Conservation (phyloP, 345 rosid species). For the Boechera retrofracta region DNA sequence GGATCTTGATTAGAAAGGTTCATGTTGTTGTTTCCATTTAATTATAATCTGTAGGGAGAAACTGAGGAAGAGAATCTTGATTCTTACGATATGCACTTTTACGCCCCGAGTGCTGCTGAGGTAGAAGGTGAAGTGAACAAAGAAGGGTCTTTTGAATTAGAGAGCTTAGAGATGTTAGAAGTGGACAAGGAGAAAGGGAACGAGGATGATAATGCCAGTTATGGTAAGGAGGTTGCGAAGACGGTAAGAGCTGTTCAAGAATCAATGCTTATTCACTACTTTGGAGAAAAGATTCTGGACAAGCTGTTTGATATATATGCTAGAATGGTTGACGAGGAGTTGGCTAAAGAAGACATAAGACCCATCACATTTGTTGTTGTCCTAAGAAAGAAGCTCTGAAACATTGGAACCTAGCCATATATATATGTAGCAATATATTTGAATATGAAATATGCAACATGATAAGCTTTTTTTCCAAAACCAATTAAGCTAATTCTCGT, state of each 20-base stretch:
- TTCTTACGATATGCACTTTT: slow-evolving; percentile 75
- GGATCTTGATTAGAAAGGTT: slow-evolving; percentile 19
- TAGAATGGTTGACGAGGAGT: slow-evolving; percentile 63
- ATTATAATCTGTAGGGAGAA: slow-evolving; percentile 54
- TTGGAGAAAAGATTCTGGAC: slow-evolving; percentile 72
- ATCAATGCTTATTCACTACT: slow-evolving; percentile 68
- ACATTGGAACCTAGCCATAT: not conserved
- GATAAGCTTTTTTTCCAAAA: too few relatives aligned
- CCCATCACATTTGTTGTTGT: slow-evolving; percentile 66
- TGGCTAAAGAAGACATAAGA: slow-evolving; percentile 62
- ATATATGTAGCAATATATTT: slow-evolving; percentile 1
- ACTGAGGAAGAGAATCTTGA: slow-evolving; percentile 71
- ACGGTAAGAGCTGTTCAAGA: slow-evolving; percentile 90
- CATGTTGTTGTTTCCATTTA: not conserved
- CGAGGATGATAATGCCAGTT: slow-evolving; percentile 48
- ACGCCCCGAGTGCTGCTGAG: slow-evolving; percentile 72
- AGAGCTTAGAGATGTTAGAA: slow-evolving; percentile 61
- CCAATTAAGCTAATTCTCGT: not conserved
- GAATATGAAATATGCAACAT: not conserved
- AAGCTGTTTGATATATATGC: slow-evolving; percentile 63
- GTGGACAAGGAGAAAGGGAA: slow-evolving; percentile 38
- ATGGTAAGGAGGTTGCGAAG: slow-evolving; percentile 67
- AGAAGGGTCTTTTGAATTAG: slow-evolving; percentile 65
- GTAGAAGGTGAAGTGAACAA: slow-evolving; percentile 62
- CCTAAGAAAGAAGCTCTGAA: slow-evolving; percentile 61